Base-by-base conservation (phyloP, 208 protist species). In the Crithidia bombi region DNA sequence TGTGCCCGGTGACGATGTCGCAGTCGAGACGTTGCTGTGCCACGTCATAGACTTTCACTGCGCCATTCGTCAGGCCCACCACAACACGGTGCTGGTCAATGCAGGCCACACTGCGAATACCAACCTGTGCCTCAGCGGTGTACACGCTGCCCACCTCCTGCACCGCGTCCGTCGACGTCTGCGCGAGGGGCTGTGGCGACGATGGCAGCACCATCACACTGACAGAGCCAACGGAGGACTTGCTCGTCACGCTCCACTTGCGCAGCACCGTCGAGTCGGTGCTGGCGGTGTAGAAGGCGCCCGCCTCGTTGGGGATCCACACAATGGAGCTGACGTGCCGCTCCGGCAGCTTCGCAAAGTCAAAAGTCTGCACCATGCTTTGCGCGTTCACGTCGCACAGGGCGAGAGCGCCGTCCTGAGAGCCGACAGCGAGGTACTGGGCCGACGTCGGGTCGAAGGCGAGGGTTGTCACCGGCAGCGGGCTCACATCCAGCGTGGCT, bases 11-110 rank as follows among this genome's bases (percentile, higher is more conserved):
- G 30, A 70, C 61, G 33, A 84, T 79, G 52, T 91, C 63, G 58
- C 83, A 87, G 56, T 89, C 82, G 12, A 85, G 76, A 1, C 76
- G 71, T 41, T 79, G 76, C 64, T 70, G 77, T 7, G 79, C 41
- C 17, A 88, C 73, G 76, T 96, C 88, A 77, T 78, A 97, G 15
- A 96, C 88, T 25, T 75, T 82, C 28, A 96, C 84, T 17, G 72
- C 81, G 25, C 93, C 92, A 57, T 81, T 85, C 7, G 77, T 81
- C 19, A 97, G 69, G 7, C 86, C 75, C 21, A 93, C 62, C 36
- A 91, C 78, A 15, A 94, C 43, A 46, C 79, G 74, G 41, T 84
- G 63, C 63, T 82, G 69, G 62, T 89, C 86, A 32, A 87, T 66
- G 56, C 61, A 61, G 39, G 79, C 64, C n/a, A 86, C 59, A 56